phyloP scores from a whole-genome alignment of 179 eudicot species.

The Beta lomatogona region DNA sequence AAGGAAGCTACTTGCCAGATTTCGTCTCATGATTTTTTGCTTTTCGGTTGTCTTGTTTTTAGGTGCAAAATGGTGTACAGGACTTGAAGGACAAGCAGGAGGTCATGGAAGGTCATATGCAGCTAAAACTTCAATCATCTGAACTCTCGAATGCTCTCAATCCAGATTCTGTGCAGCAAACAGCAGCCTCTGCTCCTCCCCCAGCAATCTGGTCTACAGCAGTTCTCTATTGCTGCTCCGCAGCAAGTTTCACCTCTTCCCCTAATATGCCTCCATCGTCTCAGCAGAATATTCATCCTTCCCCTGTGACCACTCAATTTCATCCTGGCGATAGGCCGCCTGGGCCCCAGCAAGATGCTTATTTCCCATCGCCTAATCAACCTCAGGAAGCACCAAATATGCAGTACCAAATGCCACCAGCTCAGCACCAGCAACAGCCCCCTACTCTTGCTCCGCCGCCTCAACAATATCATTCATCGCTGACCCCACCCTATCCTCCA shows the following conservation, averaged over 20 bases:
- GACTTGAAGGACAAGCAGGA: constrained; percentile 84
- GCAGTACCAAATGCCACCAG: constrained; percentile 58
- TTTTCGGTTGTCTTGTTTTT: constrained; percentile 20
- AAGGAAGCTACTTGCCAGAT: not conserved
- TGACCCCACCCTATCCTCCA: constrained; percentile 21
- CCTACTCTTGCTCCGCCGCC: constrained; percentile 44
- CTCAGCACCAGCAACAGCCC: constrained; percentile 49
- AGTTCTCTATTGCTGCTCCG: constrained; percentile 36
- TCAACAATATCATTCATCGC: constrained; percentile 54
- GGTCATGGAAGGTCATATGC: constrained; percentile 66
- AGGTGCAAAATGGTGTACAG: constrained; percentile 82
- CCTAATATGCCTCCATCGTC: constrained; percentile 48
- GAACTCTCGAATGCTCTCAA: constrained; percentile 38
- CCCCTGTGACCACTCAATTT: constrained; percentile 49
- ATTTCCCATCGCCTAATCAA: constrained; percentile 60
- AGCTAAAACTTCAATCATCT: constrained; percentile 56
- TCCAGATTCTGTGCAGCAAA: constrained; percentile 40
- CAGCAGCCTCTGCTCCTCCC: constrained; percentile 49
- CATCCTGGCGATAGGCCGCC: constrained; percentile 46
- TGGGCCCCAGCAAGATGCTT: constrained; percentile 54
- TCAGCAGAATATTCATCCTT: constrained; percentile 51
- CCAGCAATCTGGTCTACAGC: constrained; percentile 48
- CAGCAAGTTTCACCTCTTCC: constrained; percentile 41
- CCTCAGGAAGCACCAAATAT: constrained; percentile 52
- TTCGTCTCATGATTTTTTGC: constrained; percentile 5